Evolutionary conservation across 768 basidiomycete genomes (phyloP).

Genomic region (Russula ochroleuca): DNA sequence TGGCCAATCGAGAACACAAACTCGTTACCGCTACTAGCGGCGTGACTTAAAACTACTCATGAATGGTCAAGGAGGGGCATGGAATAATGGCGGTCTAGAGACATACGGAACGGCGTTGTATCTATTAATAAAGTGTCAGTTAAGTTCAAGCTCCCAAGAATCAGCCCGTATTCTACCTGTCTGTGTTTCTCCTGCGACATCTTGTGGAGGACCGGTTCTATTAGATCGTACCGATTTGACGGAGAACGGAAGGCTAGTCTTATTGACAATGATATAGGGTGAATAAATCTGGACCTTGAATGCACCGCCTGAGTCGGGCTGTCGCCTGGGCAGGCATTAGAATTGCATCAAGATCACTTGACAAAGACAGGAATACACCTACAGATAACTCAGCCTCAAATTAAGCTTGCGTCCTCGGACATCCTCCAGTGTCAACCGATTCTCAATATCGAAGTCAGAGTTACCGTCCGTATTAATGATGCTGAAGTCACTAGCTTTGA

Average conservation of each 20-base stretch:
- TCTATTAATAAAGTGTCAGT: constrained; percentile 28
- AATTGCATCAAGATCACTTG: neutral
- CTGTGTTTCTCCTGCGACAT: constrained; percentile 78
- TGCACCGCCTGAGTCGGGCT: constrained; percentile 88
- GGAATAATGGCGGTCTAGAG: neutral
- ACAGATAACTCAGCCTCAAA: constrained; percentile 88
- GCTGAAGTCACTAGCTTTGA: constrained; percentile 92
- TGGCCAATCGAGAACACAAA: constrained; percentile 76
- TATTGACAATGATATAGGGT: constrained; percentile 89
- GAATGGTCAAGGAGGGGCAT: neutral
- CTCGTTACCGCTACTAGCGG: constrained; percentile 73
- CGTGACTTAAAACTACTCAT: constrained; percentile 76
- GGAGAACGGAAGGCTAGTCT: constrained; percentile 80
- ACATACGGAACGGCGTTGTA: constrained; percentile 78
- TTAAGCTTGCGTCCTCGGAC: constrained; percentile 68
- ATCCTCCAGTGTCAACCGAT: constrained; percentile 67
- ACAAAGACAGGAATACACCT: constrained; percentile 33
- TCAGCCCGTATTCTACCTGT: constrained; percentile 43
- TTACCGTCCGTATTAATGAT: constrained; percentile 94
- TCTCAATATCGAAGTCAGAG: constrained; percentile 84
- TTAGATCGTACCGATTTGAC: constrained; percentile 60
- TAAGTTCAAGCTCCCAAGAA: neutral
- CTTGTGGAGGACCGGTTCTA: constrained; percentile 60
- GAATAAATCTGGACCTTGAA: constrained; percentile 94
- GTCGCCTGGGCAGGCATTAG: constrained; percentile 44